A percentile compares a stretch with the other conserved stretches of the same genome.
Evolutionary conservation across 2,329 filamentous ascomycete genomes (phyloP).

Genomic region (Penicillium sp.): DNA sequence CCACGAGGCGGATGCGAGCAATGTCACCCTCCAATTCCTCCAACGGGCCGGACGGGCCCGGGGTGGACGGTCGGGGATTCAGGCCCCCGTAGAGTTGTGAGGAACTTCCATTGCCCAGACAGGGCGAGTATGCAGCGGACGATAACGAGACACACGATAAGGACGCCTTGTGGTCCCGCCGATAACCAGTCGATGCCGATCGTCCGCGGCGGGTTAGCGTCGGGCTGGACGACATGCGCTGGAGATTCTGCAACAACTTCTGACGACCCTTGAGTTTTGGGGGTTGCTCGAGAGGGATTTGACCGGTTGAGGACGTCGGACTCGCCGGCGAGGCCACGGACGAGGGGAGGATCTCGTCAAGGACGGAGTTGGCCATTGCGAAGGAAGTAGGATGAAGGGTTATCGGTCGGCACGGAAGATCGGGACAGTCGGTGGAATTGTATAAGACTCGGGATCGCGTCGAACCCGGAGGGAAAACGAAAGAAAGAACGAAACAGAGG

Average conservation of each 20-base stretch:
- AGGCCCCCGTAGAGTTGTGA: slow-evolving; percentile 60
- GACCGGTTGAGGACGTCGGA: slow-evolving; percentile 35
- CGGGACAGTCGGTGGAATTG: background rate
- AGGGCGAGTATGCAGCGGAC: slow-evolving; percentile 55
- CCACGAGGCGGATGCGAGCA: slow-evolving; percentile 59
- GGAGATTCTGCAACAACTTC: slow-evolving; percentile 70
- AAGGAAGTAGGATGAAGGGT: background rate
- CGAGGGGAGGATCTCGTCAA: slow-evolving; percentile 35
- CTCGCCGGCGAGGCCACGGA: slow-evolving; percentile 40
- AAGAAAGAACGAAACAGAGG: background rate
- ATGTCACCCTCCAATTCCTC: slow-evolving; percentile 55
- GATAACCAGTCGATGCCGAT: slow-evolving; percentile 65
- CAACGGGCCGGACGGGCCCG: slow-evolving; percentile 47
- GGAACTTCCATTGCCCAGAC: slow-evolving; percentile 57
- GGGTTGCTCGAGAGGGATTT: slow-evolving; percentile 44
- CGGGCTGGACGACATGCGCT: slow-evolving; percentile 79
- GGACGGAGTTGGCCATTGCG: slow-evolving; percentile 34
- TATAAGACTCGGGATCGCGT: background rate
- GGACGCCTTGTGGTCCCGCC: slow-evolving; percentile 63
- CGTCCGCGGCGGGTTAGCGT: slow-evolving; percentile 67
- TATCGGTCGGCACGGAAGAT: background rate
- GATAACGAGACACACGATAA: slow-evolving; percentile 66
- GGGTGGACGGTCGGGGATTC: slow-evolving; percentile 58
- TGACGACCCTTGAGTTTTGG: slow-evolving; percentile 69
- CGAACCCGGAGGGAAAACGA: background rate